phyloP scores from a whole-genome alignment of 2,329 filamentous ascomycete genomes.

The Talaromyces piceae region DNA sequence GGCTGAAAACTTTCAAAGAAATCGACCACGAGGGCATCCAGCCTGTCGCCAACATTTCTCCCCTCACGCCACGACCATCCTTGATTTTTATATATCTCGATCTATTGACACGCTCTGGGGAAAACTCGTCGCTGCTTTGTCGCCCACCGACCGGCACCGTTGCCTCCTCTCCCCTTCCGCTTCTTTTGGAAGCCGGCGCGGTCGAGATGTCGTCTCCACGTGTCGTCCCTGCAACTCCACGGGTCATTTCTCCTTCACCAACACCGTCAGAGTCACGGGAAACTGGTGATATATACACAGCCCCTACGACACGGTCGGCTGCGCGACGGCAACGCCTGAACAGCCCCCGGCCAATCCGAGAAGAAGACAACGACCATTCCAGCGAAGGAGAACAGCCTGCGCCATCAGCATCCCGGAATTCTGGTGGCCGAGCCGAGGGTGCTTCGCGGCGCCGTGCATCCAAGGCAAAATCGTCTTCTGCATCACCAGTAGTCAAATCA shows the following conservation, averaged over 20 bases:
- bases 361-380: conserved; percentile 48
- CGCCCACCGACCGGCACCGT: conserved; percentile 22
- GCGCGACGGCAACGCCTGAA: conserved; percentile 48
- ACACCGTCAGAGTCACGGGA: conserved; percentile 49
- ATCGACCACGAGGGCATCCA: background rate
- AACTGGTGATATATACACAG: conserved; percentile 57
- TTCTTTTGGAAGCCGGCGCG: conserved; percentile 29
- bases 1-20: background rate
- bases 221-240: conserved; percentile 60
- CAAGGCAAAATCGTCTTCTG: conserved; percentile 36
- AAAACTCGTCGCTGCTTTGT: conserved; percentile 11
- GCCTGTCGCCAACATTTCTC: conserved; percentile 29
- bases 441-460: conserved; percentile 35
- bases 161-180: conserved; percentile 39
- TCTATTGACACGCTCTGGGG: conserved; percentile 2
- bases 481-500: conserved; percentile 31
- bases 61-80: conserved; percentile 15
- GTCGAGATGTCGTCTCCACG: conserved; percentile 42
- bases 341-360: conserved; percentile 51
- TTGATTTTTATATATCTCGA: conserved; percentile 19
- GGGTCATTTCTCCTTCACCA: conserved; percentile 84
- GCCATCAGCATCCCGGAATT: conserved; percentile 64
- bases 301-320: conserved; percentile 69
- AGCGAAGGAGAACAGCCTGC: conserved; percentile 50
- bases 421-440: conserved; percentile 40